Evolutionary conservation across 306 rosid species (phyloP).

Genomic region (Vigna radiata): DNA sequence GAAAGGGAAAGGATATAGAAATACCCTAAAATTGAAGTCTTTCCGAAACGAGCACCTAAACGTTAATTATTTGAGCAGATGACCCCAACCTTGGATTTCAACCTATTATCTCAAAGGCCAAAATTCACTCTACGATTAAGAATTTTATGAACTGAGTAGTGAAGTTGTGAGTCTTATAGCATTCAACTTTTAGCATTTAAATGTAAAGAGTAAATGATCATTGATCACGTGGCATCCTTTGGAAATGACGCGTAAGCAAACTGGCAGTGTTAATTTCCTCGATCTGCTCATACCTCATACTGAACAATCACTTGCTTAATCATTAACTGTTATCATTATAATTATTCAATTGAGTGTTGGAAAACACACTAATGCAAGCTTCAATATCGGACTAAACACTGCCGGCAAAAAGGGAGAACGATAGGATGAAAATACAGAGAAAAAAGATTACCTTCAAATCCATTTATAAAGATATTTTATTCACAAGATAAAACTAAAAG

Average conservation of each 20-base stretch:
- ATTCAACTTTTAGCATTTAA: conserved; percentile 6
- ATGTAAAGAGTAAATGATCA: conserved; percentile 29
- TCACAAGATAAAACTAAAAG: neutral
- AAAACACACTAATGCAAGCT: conserved; percentile 15
- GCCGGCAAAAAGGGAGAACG: conserved; percentile 41
- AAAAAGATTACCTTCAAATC: neutral
- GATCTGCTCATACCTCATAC: conserved; percentile 43
- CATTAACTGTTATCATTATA: conserved; percentile 15
- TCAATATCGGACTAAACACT: conserved; percentile 32
- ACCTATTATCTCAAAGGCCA: conserved; percentile 23
- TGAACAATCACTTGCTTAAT: conserved; percentile 53
- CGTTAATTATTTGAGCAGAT: conserved; percentile 38
- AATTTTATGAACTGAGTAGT: neutral
- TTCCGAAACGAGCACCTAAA: conserved; percentile 40
- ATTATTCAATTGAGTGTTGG: conserved; percentile 24
- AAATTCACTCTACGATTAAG: neutral
- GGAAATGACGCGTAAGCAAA: conserved; percentile 29
- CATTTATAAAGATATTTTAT: neutral
- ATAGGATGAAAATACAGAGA: neutral
- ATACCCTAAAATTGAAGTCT: conserved; percentile 43
- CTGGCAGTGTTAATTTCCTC: conserved; percentile 35
- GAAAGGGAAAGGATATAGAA: conserved; percentile 22
- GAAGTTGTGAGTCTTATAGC: conserved; percentile 17
- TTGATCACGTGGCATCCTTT: conserved; percentile 46
- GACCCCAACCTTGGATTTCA: conserved; percentile 38